Percentiles rank a stretch among this genome's conserved stretches.
phyloP scores from a whole-genome alignment of 371 early-diverging fungal species.

The Enteropsectra breve region DNA sequence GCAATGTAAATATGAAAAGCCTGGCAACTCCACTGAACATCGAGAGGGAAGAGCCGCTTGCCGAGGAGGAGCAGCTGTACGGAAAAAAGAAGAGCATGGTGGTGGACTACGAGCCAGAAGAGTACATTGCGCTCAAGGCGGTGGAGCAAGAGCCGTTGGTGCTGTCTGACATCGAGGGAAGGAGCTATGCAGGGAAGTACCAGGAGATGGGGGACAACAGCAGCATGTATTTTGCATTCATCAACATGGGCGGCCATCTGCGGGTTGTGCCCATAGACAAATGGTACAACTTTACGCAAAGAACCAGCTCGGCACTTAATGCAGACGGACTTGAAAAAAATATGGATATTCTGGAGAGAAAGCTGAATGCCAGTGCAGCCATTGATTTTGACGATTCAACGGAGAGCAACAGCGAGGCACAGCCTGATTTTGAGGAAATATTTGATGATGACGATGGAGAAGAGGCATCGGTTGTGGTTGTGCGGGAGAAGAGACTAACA shows the following conservation, averaged over 20 bases:
- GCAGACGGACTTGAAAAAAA: conserved; percentile 47
- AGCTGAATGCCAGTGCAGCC: not conserved
- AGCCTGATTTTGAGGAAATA: conserved; percentile 57
- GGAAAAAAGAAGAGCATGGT: conserved; percentile 56
- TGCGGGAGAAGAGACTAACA: conserved; percentile 45
- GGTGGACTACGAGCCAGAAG: conserved; percentile 54
- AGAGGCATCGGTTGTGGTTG: conserved; percentile 35
- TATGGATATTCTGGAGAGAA: conserved; percentile 23
- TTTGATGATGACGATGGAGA: conserved; percentile 61
- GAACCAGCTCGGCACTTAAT: conserved; percentile 34
- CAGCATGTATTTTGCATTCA: conserved; percentile 54
- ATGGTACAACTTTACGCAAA: conserved; percentile 58
- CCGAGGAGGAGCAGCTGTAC: conserved; percentile 28
- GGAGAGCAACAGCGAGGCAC: conserved; percentile 41
- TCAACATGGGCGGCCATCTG: conserved; percentile 39
- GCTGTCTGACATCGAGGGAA: conserved; percentile 46
- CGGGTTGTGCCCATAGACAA: conserved; percentile 47
- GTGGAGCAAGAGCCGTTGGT: conserved; percentile 51
- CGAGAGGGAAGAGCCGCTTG: conserved; percentile 20
- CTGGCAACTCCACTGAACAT: conserved; percentile 27
- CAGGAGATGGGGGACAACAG: conserved; percentile 38
- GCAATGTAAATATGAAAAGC: conserved; percentile 22
- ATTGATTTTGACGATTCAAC: conserved; percentile 2
- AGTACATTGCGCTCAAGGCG: conserved; percentile 48
- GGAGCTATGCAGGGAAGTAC: conserved; percentile 45